phyloP scores from a whole-genome alignment of 2,329 filamentous ascomycete genomes.

The Colletotrichum agaves region DNA sequence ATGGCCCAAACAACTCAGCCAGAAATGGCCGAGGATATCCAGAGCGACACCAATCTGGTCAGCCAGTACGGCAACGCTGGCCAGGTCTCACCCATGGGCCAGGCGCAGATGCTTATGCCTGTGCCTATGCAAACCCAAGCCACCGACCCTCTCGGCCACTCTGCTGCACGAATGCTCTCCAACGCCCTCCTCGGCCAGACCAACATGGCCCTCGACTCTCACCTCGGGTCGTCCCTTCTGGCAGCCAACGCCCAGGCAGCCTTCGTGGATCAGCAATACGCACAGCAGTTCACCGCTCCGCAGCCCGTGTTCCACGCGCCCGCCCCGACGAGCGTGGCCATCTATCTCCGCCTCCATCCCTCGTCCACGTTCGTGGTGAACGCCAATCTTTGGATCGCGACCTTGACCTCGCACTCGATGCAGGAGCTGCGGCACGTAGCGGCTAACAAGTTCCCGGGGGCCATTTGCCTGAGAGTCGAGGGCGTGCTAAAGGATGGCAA shows the following conservation, averaged over 20 bases:
- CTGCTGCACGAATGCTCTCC: conserved; percentile 25
- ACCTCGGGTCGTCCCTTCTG: conserved; percentile 52
- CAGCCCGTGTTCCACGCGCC: conserved; percentile 42
- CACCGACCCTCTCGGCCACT: conserved; percentile 20
- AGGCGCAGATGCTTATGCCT: conserved; percentile 31
- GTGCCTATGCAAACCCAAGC: conserved; percentile 33
- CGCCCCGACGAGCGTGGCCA: conserved; percentile 55
- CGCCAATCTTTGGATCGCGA: conserved; percentile 72
- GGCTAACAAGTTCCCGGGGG: conserved; percentile 68
- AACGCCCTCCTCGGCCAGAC: conserved; percentile 27
- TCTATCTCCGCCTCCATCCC: conserved; percentile 77
- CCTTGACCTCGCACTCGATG: conserved; percentile 67
- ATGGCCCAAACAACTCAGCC: conserved; percentile 4
- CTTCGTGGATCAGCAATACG: conserved; percentile 49
- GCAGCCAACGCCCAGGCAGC: conserved; percentile 50
- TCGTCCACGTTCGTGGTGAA: conserved; percentile 65
- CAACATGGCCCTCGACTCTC: conserved; percentile 46
- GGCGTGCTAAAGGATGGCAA: conserved; percentile 71
- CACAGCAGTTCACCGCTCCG: conserved; percentile 43
- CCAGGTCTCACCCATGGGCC: conserved; percentile 32
- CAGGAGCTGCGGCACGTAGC: conserved; percentile 72
- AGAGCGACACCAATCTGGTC: background rate
- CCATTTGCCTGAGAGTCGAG: conserved; percentile 69
- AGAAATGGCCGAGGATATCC: conserved; percentile 35
- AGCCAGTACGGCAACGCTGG: conserved; percentile 28